A percentile compares a stretch with the other conserved stretches of the same genome.
phyloP scores from a whole-genome alignment of 2,329 filamentous ascomycete species.

The Diaporthe sp. region DNA sequence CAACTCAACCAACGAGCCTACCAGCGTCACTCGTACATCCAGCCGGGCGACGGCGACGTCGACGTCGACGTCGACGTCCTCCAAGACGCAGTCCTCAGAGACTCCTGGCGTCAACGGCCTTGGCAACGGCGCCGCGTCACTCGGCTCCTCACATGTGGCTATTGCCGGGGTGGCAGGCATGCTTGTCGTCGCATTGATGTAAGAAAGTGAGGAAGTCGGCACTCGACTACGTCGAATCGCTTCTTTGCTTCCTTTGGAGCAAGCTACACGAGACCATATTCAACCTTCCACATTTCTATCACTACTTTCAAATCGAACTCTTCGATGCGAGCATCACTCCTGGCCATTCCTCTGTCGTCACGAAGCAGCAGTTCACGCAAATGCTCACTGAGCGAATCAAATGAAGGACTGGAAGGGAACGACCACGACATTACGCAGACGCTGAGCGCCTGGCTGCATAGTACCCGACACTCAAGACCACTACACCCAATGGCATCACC shows the following conservation, averaged over 20 bases:
- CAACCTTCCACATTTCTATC: background rate
- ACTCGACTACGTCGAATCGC: background rate
- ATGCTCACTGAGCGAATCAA: background rate
- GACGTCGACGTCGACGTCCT: slow-evolving; percentile 43
- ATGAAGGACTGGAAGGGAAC: slow-evolving; percentile 21
- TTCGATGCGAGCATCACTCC: slow-evolving; percentile 50
- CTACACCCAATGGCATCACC: slow-evolving; percentile 9
- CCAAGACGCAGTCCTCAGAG: slow-evolving; percentile 48
- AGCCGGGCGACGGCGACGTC: slow-evolving; percentile 39
- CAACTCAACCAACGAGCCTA: slow-evolving; percentile 45
- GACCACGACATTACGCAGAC: slow-evolving; percentile 29
- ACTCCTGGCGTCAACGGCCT: slow-evolving; percentile 53
- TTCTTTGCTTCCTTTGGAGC: background rate
- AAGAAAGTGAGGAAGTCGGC: slow-evolving; percentile 46
- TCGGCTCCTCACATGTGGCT: slow-evolving; percentile 61
- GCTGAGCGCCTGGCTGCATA: slow-evolving; percentile 39
- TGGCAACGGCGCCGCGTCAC: slow-evolving; percentile 51
- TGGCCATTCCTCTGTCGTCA: slow-evolving; percentile 47
- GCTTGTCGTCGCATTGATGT: slow-evolving; percentile 66
- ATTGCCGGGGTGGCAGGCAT: slow-evolving; percentile 66
- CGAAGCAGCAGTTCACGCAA: slow-evolving; percentile 32
- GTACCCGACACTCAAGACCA: slow-evolving; percentile 28
- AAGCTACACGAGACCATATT: slow-evolving; percentile 2
- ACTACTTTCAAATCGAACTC: slow-evolving; percentile 44
- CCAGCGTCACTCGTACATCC: slow-evolving; percentile 38